These are phyloP conservation scores for Platismatia glauca DNA, from an alignment of 495 filamentous ascomycete species.

Conservation along the genomic window DNA sequence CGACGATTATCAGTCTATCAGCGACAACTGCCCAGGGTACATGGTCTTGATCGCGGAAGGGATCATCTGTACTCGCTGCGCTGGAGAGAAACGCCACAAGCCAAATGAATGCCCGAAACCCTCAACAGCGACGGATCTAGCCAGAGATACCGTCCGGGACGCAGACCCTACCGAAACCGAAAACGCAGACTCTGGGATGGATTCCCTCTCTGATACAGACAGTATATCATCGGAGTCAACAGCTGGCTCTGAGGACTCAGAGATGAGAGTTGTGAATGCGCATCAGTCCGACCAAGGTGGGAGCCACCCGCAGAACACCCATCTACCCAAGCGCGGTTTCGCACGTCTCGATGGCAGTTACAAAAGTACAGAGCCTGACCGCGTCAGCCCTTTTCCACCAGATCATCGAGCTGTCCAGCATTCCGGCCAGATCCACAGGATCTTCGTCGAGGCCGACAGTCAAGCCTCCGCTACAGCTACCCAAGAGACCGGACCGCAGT, in stretches of 20 bases:
- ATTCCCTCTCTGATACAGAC: neutral
- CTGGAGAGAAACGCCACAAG: neutral
- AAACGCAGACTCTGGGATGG: neutral
- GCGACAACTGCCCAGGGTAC: neutral
- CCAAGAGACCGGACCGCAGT: neutral
- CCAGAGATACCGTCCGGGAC: neutral
- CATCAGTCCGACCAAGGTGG: neutral
- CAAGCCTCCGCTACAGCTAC: neutral
- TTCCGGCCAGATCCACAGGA: neutral
- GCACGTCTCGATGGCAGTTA: neutral
- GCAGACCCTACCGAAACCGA: neutral
- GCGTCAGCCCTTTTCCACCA: neutral
- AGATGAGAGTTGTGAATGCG: neutral
- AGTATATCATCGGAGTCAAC: neutral
- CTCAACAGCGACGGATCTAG: neutral
- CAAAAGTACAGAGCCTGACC: neutral
- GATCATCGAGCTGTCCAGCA: neutral
- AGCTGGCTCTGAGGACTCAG: neutral
- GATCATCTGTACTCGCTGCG: neutral
- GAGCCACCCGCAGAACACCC: neutral
- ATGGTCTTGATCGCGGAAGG: conserved; percentile 1
- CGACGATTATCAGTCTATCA: neutral
- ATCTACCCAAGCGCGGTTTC: neutral
- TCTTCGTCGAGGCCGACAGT: neutral
- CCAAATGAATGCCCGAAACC: neutral